Conservation (phyloP, 164 flowering plant genomes). For the Tetracentron sinense region DNA sequence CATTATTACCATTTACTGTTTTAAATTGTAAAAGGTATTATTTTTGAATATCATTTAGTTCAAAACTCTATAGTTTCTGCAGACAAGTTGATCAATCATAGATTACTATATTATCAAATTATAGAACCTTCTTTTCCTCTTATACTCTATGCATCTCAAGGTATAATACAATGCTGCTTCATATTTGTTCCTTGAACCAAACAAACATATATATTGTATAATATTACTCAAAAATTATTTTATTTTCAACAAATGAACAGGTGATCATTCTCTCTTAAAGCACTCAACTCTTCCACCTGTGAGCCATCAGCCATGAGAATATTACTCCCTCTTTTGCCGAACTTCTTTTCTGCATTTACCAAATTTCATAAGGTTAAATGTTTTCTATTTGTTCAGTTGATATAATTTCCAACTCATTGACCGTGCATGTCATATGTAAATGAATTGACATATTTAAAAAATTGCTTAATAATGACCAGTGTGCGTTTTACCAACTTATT, state of each 20-base stretch:
- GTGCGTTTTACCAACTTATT: too few species aligned
- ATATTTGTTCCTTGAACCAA: not conserved
- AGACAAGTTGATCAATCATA: not conserved
- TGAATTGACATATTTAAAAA: not conserved
- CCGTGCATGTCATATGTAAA: not conserved
- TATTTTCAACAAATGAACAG: constrained; percentile 45
- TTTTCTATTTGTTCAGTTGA: not conserved
- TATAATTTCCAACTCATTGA: constrained; percentile 3
- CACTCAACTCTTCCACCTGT: constrained; percentile 64
- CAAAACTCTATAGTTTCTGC: not conserved
- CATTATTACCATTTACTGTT: too few species aligned
- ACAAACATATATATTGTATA: not conserved
- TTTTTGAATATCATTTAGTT: not conserved
- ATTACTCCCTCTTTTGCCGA: constrained; percentile 48
- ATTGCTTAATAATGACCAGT: not conserved
- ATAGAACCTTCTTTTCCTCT: too few species aligned
- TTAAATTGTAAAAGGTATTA: not conserved
- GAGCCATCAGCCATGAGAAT: constrained; percentile 74
- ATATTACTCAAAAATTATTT: not conserved
- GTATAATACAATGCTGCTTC: constrained; percentile 9
- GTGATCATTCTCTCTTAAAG: constrained; percentile 77
- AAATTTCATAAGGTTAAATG: constrained; percentile 12
- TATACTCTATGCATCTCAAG: not conserved
- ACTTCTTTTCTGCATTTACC: constrained; percentile 64
- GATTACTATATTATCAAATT: too few species aligned